Percentiles rank a stretch among this genome's conserved stretches.
Evolutionary conservation across 1,139 yeast genomes (phyloP).

Genomic region (Suhomyces bokatorum): DNA sequence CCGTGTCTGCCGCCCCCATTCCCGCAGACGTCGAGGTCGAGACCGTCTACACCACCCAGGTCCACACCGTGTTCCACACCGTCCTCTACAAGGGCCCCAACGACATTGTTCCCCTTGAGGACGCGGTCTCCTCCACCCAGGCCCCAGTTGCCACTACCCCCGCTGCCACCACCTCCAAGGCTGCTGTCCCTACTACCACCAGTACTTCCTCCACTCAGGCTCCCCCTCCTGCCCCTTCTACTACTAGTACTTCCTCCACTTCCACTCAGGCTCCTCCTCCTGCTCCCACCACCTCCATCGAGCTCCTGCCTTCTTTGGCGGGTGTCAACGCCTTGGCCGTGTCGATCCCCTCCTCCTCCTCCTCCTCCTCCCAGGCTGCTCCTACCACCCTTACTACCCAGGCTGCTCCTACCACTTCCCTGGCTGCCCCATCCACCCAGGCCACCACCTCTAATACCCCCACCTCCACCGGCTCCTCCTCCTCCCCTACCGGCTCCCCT

Average conservation of each 20-base stretch:
- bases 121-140: neutral
- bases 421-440: slow-evolving; percentile 15
- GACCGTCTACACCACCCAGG: slow-evolving; percentile 15
- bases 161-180: slow-evolving; percentile 6
- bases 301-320: neutral
- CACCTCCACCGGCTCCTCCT: slow-evolving; percentile 19
- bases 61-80: slow-evolving; percentile 17
- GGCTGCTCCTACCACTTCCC: slow-evolving; percentile 18
- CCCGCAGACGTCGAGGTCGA: slow-evolving; percentile 20
- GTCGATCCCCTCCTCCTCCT: neutral
- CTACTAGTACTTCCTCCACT: neutral
- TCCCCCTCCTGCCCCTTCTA: neutral
- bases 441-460: slow-evolving; percentile 23
- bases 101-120: slow-evolving; percentile 4
- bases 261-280: neutral
- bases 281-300: slow-evolving; percentile 1
- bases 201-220: neutral
- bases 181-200: slow-evolving; percentile 6
- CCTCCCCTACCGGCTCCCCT: slow-evolving; percentile 16
- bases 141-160: slow-evolving; percentile 4
- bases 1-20: slow-evolving; percentile 26
- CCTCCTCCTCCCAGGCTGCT: slow-evolving; percentile 2
- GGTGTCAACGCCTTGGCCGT: slow-evolving; percentile 1
- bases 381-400: slow-evolving; percentile 8
- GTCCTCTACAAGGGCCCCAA: slow-evolving; percentile 12